These are phyloP conservation scores for Exobasidium rhododendri DNA, from an alignment of 1,284 basidiomycete genomes.

Conservation along the genomic window DNA sequence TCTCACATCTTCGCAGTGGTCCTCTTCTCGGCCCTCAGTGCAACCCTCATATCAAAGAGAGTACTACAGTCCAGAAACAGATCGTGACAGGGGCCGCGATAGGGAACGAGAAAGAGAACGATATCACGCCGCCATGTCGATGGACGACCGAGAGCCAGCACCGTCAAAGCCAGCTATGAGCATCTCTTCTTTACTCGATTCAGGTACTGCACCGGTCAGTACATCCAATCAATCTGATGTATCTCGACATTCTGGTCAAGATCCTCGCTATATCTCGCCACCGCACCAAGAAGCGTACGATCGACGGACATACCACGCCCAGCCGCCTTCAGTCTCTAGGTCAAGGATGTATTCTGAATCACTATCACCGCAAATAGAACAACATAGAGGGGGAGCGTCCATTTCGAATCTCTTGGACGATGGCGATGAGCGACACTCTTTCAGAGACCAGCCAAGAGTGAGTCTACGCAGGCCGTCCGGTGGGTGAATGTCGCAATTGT, in stretches of 20 bases:
- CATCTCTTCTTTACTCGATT: slow-evolving; percentile 22
- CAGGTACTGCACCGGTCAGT: not conserved
- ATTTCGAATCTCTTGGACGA: slow-evolving; percentile 16
- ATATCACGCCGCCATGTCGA: not conserved
- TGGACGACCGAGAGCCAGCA: slow-evolving; percentile 15
- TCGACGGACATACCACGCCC: not conserved
- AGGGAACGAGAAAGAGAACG: not conserved
- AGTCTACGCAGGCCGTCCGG: too few species aligned
- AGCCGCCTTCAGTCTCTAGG: not conserved
- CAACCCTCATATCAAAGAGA: slow-evolving; percentile 34
- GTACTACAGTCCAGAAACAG: slow-evolving; percentile 11
- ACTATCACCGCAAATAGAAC: slow-evolving; percentile 6
- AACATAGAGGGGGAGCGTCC: not conserved
- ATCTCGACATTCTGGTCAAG: not conserved
- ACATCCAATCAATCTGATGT: not conserved
- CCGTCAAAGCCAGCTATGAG: slow-evolving; percentile 21
- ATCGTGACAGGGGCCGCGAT: not conserved
- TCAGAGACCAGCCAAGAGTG: not conserved
- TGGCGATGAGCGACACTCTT: not conserved
- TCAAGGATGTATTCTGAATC: slow-evolving; percentile 25
- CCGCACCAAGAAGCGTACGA: not conserved
- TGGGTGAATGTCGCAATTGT: not conserved
- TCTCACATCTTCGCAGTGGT: not conserved
- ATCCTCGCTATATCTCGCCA: not conserved
- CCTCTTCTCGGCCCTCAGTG: slow-evolving; percentile 16